Conservation (phyloP, 352 stramenopile species). For the Phytophthora litchii region DNA sequence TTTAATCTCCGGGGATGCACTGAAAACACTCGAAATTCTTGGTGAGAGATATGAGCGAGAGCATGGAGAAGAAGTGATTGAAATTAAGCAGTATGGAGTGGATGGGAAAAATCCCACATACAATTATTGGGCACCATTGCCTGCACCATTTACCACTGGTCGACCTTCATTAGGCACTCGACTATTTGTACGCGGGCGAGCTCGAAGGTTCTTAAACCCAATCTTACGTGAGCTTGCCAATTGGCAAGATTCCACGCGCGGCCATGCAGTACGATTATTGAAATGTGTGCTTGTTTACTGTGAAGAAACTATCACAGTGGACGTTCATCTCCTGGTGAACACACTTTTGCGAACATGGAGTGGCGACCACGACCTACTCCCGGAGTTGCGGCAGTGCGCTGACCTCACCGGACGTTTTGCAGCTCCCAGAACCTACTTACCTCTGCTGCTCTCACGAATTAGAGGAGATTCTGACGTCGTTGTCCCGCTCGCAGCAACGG, state of each 20-base stretch:
- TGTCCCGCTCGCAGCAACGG: constrained; percentile 15
- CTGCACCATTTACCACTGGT: constrained; percentile 71
- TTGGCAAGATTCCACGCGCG: constrained; percentile 88
- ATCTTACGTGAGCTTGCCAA: constrained; percentile 92
- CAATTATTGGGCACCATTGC: constrained; percentile 86
- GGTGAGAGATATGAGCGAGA: constrained; percentile 69
- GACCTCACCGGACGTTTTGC: constrained; percentile 70
- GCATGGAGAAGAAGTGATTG: constrained; percentile 86
- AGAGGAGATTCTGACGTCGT: constrained; percentile 56
- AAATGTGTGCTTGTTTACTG: constrained; percentile 92
- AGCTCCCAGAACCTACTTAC: constrained; percentile 68
- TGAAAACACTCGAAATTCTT: constrained; percentile 76
- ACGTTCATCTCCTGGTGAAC: constrained; percentile 78
- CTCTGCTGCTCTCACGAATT: constrained; percentile 64
- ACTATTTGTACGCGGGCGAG: constrained; percentile 91
- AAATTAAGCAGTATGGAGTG: constrained; percentile 94
- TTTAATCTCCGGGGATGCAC: constrained; percentile 52
- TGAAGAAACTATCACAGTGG: constrained; percentile 94
- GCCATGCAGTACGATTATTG: constrained; percentile 88
- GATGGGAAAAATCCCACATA: constrained; percentile 88
- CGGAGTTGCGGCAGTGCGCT: constrained; percentile 41
- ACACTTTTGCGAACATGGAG: constrained; percentile 67
- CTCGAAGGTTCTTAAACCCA: constrained; percentile 88
- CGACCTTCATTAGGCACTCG: constrained; percentile 90
- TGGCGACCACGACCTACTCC: constrained; percentile 34